Evolutionary conservation across 306 rosid genomes (phyloP), one percentile per base, ranked within the genome.

Genomic region (Cucurbita maxima): DNA sequence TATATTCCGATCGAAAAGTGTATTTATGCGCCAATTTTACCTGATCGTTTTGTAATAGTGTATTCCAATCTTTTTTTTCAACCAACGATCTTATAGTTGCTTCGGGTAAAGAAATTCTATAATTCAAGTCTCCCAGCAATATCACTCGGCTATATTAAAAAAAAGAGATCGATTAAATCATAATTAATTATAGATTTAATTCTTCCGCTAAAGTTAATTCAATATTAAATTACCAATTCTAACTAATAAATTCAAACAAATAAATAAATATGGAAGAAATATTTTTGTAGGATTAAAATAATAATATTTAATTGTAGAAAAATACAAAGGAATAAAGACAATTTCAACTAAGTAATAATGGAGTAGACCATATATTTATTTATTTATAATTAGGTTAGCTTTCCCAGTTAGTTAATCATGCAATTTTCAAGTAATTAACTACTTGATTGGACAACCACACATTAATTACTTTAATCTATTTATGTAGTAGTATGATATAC

Each of bases 41-140:
- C 92, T 93, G 97, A 79, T 93, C 98, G 58, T 86, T 84, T 83
- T 88, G 78, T 76, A 88, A 78, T 66, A 93, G 78, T 41, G 85
- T 66, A 64, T 79, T 79, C 98, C 97, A 93, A 30, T 83, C 87
- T 14, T 72, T 55, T 70, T 43, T 76, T 30, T 82, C 88, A 51
- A 91, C 92, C 76, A 90, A 77, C 15, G 80, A 74, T 16, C 90
- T 84, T 53, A 89, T 88, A 2, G 83, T 82, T 81, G 79, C 89
- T 87, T 90, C 98, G 7, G 97, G 89, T 11, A 87, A 76, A 50
- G 96, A 85, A 43, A 90, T 79, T 80, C 97, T 87, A 75, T 93
- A 93, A 78, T 93, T 93, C 81, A 93, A 76, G 75, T 93, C 98
- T 57, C 98, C 98, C 69, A 93, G 89, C 79, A 89, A 81, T 44